Evolutionary conservation across 805 yeast genomes (phyloP), one percentile per base, ranked within the genome.

Genomic region (Starmerella roubikii): DNA sequence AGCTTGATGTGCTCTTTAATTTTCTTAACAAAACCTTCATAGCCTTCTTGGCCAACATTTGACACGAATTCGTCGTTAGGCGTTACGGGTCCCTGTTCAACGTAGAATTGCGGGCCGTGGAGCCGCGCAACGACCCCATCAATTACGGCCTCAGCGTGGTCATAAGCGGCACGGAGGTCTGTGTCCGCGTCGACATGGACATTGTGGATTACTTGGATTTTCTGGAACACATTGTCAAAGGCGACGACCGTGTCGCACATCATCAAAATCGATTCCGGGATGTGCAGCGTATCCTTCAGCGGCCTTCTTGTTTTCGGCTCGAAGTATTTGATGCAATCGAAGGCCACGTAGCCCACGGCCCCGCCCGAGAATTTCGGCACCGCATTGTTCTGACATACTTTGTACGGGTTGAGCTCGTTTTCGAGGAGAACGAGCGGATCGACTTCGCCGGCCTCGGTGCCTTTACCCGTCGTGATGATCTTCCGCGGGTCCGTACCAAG

Each of bases 251-350:
- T 72, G 60, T 91, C 96, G 59, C 78, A 84, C 44, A 91, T 62
- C 97, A 91, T 85, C 58, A 91, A 63, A 6, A 78, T 77, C 2
- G 95, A 79, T 61, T 91, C 99, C 0, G 99, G 99, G 10, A 91
- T 69, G 45, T 80, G 60, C 50, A 91, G 64, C 1, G 78, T 76
- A 58, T 91, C 97, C 49, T 78, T 74, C 50, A 86, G 66, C 2
- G 64, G 68, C 47, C 82, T 72, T 44, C 69, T 70, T 1, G 97
- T 88, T 50, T 69, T 77, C 43, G 99, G 99, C 62, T 91, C 99
- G 50, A 91, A 91, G 60, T 91, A 91, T 57, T 84, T 81, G 54
- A 91, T 80, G 65, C 99, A 91, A 59, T 91, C 99, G 54, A 91
- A 91, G 1, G 96, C 83, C 32, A 91, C 76, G 56, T 85, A 91